These are phyloP conservation scores for Colletotrichum lupini DNA, from an alignment of 2,329 filamentous ascomycete genomes.

Conservation along the genomic window DNA sequence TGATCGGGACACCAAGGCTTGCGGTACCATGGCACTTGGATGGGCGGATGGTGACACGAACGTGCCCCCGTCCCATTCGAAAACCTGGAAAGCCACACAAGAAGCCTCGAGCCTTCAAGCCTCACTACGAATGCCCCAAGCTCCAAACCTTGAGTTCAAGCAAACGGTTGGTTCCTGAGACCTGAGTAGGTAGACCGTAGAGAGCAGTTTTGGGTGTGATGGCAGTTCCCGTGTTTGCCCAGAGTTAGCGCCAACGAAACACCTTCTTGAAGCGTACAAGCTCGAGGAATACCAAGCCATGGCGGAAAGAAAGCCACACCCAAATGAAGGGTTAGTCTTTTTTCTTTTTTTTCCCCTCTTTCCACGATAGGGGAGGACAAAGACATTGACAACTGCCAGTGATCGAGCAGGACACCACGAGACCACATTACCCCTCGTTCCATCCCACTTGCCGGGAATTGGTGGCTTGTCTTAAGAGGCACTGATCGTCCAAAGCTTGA, in stretches of 20 bases:
- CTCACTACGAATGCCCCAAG: background rate
- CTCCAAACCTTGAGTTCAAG: background rate
- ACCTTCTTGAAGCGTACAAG: constrained; percentile 12
- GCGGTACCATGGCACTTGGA: background rate
- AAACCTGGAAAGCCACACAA: background rate
- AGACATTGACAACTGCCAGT: background rate
- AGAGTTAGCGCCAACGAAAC: background rate
- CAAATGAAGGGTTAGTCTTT: background rate
- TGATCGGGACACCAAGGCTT: background rate
- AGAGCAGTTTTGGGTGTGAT: background rate
- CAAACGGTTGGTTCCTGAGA: background rate
- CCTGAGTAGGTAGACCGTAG: too few species aligned
- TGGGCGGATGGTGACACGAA: background rate
- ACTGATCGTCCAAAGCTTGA: background rate
- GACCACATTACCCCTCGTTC: background rate
- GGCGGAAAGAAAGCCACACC: background rate
- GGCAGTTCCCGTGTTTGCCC: background rate
- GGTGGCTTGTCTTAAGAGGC: background rate
- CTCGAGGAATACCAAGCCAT: background rate
- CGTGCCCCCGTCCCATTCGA: background rate
- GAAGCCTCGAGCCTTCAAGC: background rate
- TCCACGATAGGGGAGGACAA: background rate
- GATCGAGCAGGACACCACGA: background rate
- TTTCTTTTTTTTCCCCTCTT: background rate
- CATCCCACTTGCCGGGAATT: background rate